These are phyloP conservation scores for Pichia occidentalis DNA, from an alignment of 805 yeast genomes.

Conservation along the genomic window DNA sequence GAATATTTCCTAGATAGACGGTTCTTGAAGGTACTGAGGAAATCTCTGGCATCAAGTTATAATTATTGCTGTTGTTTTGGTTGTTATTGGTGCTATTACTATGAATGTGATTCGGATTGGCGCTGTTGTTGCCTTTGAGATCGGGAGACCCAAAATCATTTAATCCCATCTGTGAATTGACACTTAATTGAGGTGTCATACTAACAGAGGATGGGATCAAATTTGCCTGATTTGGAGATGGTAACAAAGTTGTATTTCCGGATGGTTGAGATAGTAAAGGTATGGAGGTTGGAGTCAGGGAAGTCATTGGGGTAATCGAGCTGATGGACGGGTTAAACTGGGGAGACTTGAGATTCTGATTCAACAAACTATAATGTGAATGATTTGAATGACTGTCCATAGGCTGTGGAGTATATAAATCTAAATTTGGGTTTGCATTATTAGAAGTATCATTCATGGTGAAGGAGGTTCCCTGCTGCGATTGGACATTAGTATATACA, in stretches of 20 bases:
- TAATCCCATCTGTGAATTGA: slow-evolving; percentile 7
- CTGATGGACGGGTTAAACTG: slow-evolving; percentile 7
- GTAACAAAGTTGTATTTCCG: slow-evolving; percentile 2
- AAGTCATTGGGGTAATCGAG: neutral
- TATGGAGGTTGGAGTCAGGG: neutral
- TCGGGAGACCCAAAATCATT: slow-evolving; percentile 7
- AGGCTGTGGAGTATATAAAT: neutral
- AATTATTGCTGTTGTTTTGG: slow-evolving; percentile 1
- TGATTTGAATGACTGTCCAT: neutral
- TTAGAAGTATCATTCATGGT: slow-evolving; percentile 2
- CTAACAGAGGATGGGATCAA: slow-evolving; percentile 3
- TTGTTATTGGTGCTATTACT: neutral
- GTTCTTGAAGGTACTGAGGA: slow-evolving; percentile 53
- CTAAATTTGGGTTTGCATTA: neutral
- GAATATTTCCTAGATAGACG: slow-evolving; percentile 84
- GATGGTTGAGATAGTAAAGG: slow-evolving; percentile 3
- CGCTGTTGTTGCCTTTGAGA: neutral
- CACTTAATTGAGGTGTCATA: slow-evolving; percentile 17
- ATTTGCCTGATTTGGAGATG: neutral
- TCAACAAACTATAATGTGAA: slow-evolving; percentile 1
- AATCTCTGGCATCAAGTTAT: neutral
- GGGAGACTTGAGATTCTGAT: slow-evolving; percentile 4
- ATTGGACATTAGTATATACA: slow-evolving; percentile 5
- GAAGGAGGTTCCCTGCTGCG: slow-evolving; percentile 11
- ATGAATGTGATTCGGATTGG: too few relatives aligned